Percentiles rank a stretch among this genome's conserved stretches.
These are phyloP conservation scores for Myxozyma melibiosi DNA, from an alignment of 805 yeast species.

Conservation along the genomic window DNA sequence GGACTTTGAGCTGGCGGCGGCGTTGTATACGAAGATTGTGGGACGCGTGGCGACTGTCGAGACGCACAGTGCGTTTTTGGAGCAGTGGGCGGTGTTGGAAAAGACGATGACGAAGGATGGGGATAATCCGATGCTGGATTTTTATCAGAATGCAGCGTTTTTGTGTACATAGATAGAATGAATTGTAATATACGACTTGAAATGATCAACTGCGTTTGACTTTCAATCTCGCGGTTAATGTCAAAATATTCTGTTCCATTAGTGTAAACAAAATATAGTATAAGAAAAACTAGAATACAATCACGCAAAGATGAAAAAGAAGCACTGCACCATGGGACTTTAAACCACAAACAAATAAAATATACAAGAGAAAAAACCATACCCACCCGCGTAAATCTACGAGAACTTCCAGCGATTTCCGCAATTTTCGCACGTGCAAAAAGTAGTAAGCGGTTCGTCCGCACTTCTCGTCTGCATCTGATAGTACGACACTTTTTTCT, in stretches of 20 bases:
- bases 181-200: not conserved
- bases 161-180: slow-evolving; percentile 28
- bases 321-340: not conserved
- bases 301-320: not conserved
- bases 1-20: slow-evolving; percentile 63
- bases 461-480: slow-evolving; percentile 98
- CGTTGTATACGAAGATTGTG: slow-evolving; percentile 62
- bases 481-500: slow-evolving; percentile 93
- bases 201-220: not conserved
- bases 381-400: slow-evolving; percentile 39
- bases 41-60: slow-evolving; percentile 60
- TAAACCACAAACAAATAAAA: not conserved
- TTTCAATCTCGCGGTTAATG: not conserved
- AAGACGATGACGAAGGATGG: slow-evolving; percentile 72
- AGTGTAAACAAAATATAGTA: no score
- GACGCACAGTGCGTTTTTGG: slow-evolving; percentile 65
- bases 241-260: no score
- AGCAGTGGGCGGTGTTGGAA: slow-evolving; percentile 69
- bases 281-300: not conserved
- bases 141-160: slow-evolving; percentile 57
- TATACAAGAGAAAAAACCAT: not conserved
- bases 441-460: slow-evolving; percentile 97
- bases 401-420: slow-evolving; percentile 99
- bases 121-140: slow-evolving; percentile 80
- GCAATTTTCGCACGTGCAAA: slow-evolving; percentile 96